Evolutionary conservation across 1,284 basidiomycete species (phyloP).

Genomic region (Neolentinus lepideus): DNA sequence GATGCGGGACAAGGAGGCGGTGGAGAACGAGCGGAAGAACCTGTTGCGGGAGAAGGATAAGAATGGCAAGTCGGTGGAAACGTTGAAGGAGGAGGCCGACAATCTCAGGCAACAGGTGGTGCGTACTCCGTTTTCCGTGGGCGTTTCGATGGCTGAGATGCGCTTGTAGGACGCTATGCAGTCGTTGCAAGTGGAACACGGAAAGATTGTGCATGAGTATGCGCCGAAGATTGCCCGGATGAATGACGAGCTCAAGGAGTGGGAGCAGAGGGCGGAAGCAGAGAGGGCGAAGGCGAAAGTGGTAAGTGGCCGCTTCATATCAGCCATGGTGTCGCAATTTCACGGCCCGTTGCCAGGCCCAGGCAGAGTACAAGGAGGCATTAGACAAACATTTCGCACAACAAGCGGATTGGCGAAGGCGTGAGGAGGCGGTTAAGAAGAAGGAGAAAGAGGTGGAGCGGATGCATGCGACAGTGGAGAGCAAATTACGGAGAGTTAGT

Average conservation of each 20-base stretch:
- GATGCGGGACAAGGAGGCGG: constrained; percentile 85
- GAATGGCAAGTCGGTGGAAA: constrained; percentile 73
- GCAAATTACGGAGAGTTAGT: constrained; percentile 21
- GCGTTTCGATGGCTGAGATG: background rate
- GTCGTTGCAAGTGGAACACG: background rate
- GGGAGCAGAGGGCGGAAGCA: background rate
- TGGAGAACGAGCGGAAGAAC: constrained; percentile 73
- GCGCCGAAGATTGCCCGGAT: background rate
- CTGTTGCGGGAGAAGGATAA: constrained; percentile 65
- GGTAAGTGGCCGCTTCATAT: background rate
- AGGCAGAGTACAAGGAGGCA: constrained; percentile 9
- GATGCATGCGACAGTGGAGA: constrained; percentile 30
- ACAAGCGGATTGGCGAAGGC: constrained; percentile 29
- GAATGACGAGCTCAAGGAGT: background rate
- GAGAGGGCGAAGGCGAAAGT: background rate
- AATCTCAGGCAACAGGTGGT: constrained; percentile 53
- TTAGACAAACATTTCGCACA: constrained; percentile 20
- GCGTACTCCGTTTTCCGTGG: background rate
- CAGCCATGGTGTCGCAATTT: background rate
- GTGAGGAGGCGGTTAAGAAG: constrained; percentile 39
- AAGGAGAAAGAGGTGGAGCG: constrained; percentile 49
- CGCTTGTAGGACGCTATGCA: background rate
- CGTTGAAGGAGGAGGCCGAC: constrained; percentile 61
- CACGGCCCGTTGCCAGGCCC: background rate
- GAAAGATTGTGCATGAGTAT: background rate